Percentiles rank a stretch among this genome's conserved stretches.
Conservation (phyloP, 75 land plant species). For the Ceratopteris richardii region DNA sequence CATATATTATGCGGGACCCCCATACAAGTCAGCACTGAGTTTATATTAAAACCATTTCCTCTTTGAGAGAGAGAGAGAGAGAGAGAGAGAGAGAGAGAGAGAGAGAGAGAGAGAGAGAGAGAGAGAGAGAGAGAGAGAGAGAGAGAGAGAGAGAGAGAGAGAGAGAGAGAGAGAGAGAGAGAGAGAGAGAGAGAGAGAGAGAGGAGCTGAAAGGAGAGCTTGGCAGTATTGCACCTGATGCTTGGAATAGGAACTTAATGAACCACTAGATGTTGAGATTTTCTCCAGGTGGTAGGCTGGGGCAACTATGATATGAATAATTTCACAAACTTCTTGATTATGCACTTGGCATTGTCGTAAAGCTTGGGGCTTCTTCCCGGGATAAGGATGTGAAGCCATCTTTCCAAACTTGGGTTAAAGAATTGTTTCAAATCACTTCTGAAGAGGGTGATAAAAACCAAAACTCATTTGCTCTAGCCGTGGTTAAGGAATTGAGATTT, state of each 20-base stretch:
- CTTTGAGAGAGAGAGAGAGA: no score
- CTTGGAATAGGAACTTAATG: constrained; percentile 73
- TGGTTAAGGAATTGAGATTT: constrained; percentile 76
- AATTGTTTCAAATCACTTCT: constrained; percentile 23
- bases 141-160: no score
- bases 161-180: no score
- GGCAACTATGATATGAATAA: constrained; percentile 62
- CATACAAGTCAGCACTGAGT: no score
- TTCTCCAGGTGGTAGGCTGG: constrained; percentile 80
- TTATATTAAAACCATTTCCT: no score
- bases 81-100: no score
- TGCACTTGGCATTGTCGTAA: constrained; percentile 48
- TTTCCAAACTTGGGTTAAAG: constrained; percentile 40
- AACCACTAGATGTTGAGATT: constrained; percentile 68
- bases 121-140: no score
- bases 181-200: no score
- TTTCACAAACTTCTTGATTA: constrained; percentile 68
- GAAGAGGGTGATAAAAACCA: constrained; percentile 23
- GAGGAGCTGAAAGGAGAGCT: constrained; percentile 75
- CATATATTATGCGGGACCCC: no score
- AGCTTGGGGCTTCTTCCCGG: constrained; percentile 73
- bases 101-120: no score
- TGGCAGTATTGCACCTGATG: constrained; percentile 70
- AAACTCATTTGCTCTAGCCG: constrained; percentile 37
- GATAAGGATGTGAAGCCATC: constrained; percentile 47